These are phyloP conservation scores for Wickerhamomyces sydowiorum DNA, from an alignment of 805 yeast genomes.

Conservation along the genomic window DNA sequence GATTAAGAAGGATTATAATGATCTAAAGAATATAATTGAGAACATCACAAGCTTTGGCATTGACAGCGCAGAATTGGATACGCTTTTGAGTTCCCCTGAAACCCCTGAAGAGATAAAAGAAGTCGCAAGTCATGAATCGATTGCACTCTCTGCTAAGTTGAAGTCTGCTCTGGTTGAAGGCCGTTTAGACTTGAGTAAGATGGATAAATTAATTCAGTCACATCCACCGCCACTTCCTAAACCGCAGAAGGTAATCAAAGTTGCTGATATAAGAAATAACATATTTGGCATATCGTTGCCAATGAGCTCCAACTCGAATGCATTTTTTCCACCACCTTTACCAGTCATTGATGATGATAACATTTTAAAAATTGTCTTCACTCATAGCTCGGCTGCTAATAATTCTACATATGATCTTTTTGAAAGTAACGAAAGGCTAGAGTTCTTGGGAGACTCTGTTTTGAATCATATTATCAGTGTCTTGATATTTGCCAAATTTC, in stretches of 20 bases:
- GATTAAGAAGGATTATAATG: constrained; percentile 2
- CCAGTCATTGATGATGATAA: constrained; percentile 55
- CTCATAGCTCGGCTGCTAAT: constrained; percentile 68
- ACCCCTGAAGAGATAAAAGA: neutral
- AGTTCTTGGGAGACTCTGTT: constrained; percentile 80
- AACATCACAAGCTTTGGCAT: neutral
- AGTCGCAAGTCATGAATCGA: neutral
- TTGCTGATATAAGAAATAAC: neutral
- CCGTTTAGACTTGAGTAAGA: neutral
- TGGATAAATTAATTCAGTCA: neutral
- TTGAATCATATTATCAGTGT: constrained; percentile 60
- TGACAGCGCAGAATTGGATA: neutral
- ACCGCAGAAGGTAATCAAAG: neutral
- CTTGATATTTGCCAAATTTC: constrained; percentile 57
- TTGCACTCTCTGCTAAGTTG: neutral
- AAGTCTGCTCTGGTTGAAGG: neutral
- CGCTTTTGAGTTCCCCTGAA: neutral
- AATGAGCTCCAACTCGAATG: neutral
- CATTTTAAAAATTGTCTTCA: constrained; percentile 60
- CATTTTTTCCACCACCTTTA: constrained; percentile 52
- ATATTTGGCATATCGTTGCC: neutral
- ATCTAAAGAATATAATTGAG: constrained; percentile 2
- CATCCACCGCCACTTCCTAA: neutral
- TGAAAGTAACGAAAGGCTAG: constrained; percentile 62
- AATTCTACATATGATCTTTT: neutral